phyloP scores from a whole-genome alignment of 805 yeast species.

The Vanderwaltozyma tropicalis region DNA sequence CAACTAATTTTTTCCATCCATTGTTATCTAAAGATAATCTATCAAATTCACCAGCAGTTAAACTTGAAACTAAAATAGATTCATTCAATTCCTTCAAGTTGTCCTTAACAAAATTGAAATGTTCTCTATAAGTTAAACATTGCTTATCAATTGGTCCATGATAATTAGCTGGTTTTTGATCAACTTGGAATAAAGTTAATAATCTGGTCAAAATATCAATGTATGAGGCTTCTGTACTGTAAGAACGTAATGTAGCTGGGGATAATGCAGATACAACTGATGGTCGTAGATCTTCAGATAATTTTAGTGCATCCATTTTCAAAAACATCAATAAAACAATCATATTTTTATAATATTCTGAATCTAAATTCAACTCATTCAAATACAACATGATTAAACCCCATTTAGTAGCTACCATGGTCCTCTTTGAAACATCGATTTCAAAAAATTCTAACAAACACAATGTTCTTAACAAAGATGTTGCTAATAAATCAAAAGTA shows the following conservation, averaged over 20 bases:
- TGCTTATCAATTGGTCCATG: slow-evolving; percentile 64
- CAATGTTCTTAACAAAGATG: slow-evolving; percentile 45
- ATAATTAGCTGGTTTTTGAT: slow-evolving; percentile 45
- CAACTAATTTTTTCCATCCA: slow-evolving; percentile 49
- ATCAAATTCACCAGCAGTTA: slow-evolving; percentile 48
- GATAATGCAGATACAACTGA: slow-evolving; percentile 23
- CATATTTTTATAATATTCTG: slow-evolving; percentile 31
- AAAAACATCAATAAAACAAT: slow-evolving; percentile 40
- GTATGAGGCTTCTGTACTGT: slow-evolving; percentile 30
- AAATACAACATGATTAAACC: slow-evolving; percentile 38
- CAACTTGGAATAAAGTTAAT: slow-evolving; percentile 35
- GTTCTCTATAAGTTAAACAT: slow-evolving; percentile 56
- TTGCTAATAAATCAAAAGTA: slow-evolving; percentile 45
- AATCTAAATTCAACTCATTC: slow-evolving; percentile 22
- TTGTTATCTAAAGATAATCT: slow-evolving; percentile 37
- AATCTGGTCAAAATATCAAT: slow-evolving; percentile 40
- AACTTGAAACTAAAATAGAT: slow-evolving; percentile 39
- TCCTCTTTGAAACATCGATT: slow-evolving; percentile 25
- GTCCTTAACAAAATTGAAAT: slow-evolving; percentile 41
- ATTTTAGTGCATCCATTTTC: slow-evolving; percentile 33
- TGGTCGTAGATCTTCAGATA: slow-evolving; percentile 28
- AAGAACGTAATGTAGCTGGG: slow-evolving; percentile 32
- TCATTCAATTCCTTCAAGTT: slow-evolving; percentile 47
- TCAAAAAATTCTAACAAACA: slow-evolving; percentile 41
- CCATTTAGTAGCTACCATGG: slow-evolving; percentile 37